Conservation (phyloP, 148 eudicot genomes). For the Cornus kousa region DNA sequence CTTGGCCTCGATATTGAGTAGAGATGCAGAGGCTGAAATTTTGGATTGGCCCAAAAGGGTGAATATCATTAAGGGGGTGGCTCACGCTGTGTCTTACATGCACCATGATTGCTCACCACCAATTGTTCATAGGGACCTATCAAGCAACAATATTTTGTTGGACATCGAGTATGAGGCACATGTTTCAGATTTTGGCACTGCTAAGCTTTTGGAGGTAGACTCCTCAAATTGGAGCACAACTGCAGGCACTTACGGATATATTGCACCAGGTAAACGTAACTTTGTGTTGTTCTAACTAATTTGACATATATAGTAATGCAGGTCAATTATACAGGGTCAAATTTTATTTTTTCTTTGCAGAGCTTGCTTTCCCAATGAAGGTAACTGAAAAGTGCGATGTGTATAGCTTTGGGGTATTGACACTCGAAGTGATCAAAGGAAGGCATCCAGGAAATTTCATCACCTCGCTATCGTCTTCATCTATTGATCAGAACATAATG, state of each 20-base stretch:
- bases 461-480: slow-evolving; percentile 9
- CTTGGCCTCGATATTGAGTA: no score
- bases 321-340: no score
- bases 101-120: no score
- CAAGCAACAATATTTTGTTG: no score
- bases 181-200: neutral
- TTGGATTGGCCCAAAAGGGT: no score
- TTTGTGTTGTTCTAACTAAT: no score
- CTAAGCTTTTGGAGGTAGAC: neutral
- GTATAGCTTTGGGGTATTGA: slow-evolving; percentile 44
- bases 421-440: slow-evolving; percentile 33
- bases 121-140: neutral
- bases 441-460: slow-evolving; percentile 38
- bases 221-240: neutral
- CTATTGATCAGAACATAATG: neutral
- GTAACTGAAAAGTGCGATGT: slow-evolving; percentile 38
- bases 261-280: neutral
- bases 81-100: no score
- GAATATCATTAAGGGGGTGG: no score
- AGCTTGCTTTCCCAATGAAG: slow-evolving; percentile 38
- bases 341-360: slow-evolving; percentile 16
- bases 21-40: no score
- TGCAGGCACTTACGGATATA: neutral
- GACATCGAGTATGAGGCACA: neutral
- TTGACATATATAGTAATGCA: no score